A percentile compares a stretch with the other conserved stretches of the same genome.
phyloP scores from a whole-genome alignment of 805 yeast genomes.

The Candida ulmi region DNA sequence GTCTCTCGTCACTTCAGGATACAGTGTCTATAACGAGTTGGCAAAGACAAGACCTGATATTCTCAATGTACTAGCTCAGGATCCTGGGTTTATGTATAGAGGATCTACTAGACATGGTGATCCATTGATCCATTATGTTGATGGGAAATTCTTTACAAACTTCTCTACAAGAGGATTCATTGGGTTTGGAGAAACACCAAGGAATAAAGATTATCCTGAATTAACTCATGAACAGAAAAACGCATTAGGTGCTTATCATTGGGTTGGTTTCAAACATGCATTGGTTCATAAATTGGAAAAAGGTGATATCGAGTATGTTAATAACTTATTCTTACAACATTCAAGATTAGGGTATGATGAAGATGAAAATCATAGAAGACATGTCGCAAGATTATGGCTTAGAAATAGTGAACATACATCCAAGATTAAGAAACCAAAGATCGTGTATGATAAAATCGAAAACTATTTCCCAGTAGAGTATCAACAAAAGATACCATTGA shows the following conservation, averaged over 20 bases:
- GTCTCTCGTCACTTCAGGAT: conserved; percentile 1
- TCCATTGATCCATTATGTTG: neutral
- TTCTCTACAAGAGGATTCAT: conserved; percentile 3
- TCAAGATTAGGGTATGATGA: conserved; percentile 1
- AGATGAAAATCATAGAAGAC: conserved; percentile 1
- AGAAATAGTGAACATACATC: neutral
- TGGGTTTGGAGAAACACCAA: conserved; percentile 2
- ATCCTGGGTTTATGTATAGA: neutral
- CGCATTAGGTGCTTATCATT: conserved; percentile 4
- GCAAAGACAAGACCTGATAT: conserved; percentile 1
- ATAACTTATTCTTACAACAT: conserved; percentile 3
- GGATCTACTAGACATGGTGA: neutral
- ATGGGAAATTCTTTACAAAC: neutral
- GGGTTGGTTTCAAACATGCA: conserved; percentile 2
- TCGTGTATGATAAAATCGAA: neutral
- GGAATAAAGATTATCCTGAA: neutral
- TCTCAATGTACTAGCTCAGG: neutral
- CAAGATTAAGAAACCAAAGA: neutral
- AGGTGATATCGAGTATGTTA: conserved; percentile 5
- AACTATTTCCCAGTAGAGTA: neutral
- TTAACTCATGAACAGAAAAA: neutral
- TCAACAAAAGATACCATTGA: conserved; percentile 1
- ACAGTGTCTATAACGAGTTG: conserved; percentile 2
- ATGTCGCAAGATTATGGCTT: conserved; percentile 4
- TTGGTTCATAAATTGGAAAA: conserved; percentile 1